Conservation (phyloP, 2,329 filamentous ascomycete species). For the Nothophaeocryptopus gaeumannii region DNA sequence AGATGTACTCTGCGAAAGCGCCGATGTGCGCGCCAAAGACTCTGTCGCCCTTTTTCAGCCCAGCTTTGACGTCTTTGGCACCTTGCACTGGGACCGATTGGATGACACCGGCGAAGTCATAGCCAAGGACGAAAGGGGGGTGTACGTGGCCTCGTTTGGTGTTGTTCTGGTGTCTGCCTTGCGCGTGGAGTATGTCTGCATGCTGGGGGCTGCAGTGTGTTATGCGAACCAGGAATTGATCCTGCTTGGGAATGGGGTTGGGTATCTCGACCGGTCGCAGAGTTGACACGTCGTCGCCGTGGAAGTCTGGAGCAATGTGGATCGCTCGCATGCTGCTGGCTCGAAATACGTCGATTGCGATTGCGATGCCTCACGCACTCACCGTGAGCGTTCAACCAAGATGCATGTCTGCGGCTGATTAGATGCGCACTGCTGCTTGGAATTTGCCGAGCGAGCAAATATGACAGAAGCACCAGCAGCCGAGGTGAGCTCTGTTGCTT, state of each 20-base stretch:
- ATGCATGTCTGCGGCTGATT: too few relatives aligned
- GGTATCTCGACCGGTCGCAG: constrained; percentile 32
- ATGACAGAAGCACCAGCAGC: too few relatives aligned
- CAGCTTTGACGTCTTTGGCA: background rate
- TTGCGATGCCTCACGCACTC: too few relatives aligned
- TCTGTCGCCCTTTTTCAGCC: constrained; percentile 47
- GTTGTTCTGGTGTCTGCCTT: constrained; percentile 58
- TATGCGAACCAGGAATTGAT: constrained; percentile 48
- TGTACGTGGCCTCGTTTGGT: constrained; percentile 47
- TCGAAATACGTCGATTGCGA: background rate
- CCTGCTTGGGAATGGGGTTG: constrained; percentile 33
- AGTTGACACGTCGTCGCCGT: constrained; percentile 30
- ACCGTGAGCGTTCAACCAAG: too few relatives aligned
- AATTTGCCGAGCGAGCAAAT: too few relatives aligned
- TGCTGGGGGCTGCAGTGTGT: constrained; percentile 59
- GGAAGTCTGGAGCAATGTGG: constrained; percentile 36
- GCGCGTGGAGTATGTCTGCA: constrained; percentile 59
- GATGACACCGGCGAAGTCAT: constrained; percentile 60
- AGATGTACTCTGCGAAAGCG: constrained; percentile 54
- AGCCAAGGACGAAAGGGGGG: constrained; percentile 54
- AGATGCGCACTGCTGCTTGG: too few relatives aligned
- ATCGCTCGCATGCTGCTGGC: constrained; percentile 42
- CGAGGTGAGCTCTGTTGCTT: too few relatives aligned
- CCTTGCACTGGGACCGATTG: constrained; percentile 36
- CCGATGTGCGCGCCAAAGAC: constrained; percentile 56